Evolutionary conservation across 768 basidiomycete species (phyloP).

Genomic region (Lactarius hatsudake): DNA sequence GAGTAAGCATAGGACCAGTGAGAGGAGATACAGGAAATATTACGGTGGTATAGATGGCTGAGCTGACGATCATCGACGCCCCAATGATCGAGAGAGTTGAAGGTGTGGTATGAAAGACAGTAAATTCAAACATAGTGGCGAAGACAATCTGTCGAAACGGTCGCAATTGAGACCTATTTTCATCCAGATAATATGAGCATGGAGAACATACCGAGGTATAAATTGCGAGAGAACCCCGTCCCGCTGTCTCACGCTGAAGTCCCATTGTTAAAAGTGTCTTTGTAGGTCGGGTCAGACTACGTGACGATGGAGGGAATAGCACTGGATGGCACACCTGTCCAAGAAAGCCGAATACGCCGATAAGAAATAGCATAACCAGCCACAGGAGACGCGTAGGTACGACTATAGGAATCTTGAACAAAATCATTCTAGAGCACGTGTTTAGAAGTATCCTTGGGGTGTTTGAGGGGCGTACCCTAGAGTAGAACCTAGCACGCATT

Average conservation of each 20-base stretch:
- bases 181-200: neutral
- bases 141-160: constrained; percentile 40
- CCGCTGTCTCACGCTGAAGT: constrained; percentile 62
- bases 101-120: constrained; percentile 62
- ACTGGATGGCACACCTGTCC: constrained; percentile 36
- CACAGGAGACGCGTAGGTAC: constrained; percentile 47
- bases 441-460: neutral
- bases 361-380: constrained; percentile 44
- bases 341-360: constrained; percentile 53
- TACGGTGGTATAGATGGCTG: constrained; percentile 67
- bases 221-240: constrained; percentile 58
- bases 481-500: constrained; percentile 46
- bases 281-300: neutral
- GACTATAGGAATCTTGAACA: constrained; percentile 41
- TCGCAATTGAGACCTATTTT: neutral
- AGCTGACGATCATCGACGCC: constrained; percentile 57
- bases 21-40: constrained; percentile 28
- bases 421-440: constrained; percentile 40
- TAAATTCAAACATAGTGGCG: constrained; percentile 58
- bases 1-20: neutral
- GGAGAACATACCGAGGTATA: constrained; percentile 42
- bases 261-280: constrained; percentile 60
- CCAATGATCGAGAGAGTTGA: constrained; percentile 60
- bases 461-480: constrained; percentile 31
- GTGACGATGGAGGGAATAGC: neutral